phyloP scores from a whole-genome alignment of 257 asterid genomes.

The Cinchona pubescens region DNA sequence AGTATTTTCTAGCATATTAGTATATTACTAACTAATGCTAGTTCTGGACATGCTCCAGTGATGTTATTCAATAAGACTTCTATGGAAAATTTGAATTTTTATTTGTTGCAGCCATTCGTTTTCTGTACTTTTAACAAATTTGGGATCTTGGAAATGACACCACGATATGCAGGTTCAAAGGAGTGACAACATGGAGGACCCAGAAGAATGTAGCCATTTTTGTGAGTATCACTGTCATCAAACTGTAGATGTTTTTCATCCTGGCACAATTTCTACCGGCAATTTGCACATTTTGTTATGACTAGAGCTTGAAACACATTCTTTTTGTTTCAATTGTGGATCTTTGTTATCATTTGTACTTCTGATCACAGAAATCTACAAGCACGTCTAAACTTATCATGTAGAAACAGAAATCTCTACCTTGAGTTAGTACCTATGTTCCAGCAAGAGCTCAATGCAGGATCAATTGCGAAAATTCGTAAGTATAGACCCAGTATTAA shows the following conservation, averaged over 20 bases:
- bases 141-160: not conserved
- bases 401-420: not conserved
- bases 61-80: not conserved
- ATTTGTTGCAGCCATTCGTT: not conserved
- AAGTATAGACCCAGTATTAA: no score
- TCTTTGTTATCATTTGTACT: not conserved
- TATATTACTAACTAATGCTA: not conserved
- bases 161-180: not conserved
- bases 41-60: not conserved
- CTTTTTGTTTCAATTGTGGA: not conserved
- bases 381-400: not conserved
- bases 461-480: no score
- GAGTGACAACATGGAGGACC: slow-evolving; percentile 4
- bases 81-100: not conserved
- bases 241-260: not conserved
- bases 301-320: not conserved
- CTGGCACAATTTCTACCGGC: not conserved
- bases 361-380: not conserved
- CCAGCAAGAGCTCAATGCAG: not conserved
- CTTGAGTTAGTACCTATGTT: not conserved
- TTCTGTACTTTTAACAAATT: not conserved
- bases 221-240: not conserved
- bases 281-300: not conserved
- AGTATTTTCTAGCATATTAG: not conserved
- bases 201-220: not conserved